Evolutionary conservation across 2,329 filamentous ascomycete genomes (phyloP), one percentile per base, ranked within the genome.

Genomic region (Alternaria angustiovoidea): DNA sequence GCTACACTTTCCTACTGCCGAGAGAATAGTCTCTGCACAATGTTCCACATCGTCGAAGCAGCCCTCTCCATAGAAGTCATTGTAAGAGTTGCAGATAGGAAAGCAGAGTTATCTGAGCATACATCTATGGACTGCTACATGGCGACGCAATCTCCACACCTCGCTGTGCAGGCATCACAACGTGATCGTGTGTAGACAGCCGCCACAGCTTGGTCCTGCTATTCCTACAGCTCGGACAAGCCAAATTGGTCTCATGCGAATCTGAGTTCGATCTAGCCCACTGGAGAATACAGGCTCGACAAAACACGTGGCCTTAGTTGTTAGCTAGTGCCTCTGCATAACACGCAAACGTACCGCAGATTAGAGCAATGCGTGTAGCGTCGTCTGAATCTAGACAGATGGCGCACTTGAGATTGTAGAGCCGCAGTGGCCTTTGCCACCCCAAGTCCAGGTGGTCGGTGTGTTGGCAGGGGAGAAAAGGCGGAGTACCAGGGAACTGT

Each of bases 221-320:
- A 22, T 44, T 28, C 16, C 54, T 56, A 56, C 38, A 56, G 28
- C 8, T 49, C 14, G 20, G 54, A 28, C 46, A 56, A 24, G 14
- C 20, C 5, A 56, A 44, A n/a, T 30, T 49, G 5, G 16, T 28
- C 1, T 18, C 7, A 9, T 49, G 26, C 36, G 2, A 11, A 16
- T 5, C 16, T 43, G 3, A 12, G 20, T 11, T 11, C 14, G 14
- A 49, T 14, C 20, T 51, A 49, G 46, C 44, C 44, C 20, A 56
- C 30, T 2, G 6, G 16, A 51, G 8, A 36, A 56, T 56, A 18
- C 20, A 56, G 26, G 6, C n/a, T 43, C n/a, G 20, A 26, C 38
- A 56, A 30, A 43, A 56, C 14, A 56, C 44, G 38, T 56, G 28
- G 54, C 54, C 54, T 56, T 56, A 2, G 16, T 6, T 56, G 20